Base-by-base conservation (phyloP, 805 yeast genomes). In the Wickerhamiella brachini region DNA sequence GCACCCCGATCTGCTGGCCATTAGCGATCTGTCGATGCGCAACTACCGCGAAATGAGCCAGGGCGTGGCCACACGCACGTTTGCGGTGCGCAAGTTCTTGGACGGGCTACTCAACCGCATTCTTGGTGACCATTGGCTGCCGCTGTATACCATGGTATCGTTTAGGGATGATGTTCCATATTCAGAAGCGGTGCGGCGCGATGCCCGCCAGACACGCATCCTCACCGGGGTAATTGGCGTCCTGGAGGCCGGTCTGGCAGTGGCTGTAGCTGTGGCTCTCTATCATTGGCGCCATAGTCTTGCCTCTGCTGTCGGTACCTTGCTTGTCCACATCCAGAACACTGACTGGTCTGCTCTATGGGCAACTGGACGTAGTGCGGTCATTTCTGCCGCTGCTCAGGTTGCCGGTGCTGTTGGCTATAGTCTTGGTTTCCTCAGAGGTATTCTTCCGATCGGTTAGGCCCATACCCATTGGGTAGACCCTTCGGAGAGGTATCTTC, bases 101-200 rank as follows among this genome's bases (percentile, higher is more conserved):
- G 97, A 89, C 62, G 76, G 76, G 48, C 54, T 77, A 4, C 67
- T 89, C 50, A 82, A 87, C 8, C 74, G 73, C 47, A 54, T 73
- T 10, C 65, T 80, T 23, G 80, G 80, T 52, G 81, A 78, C 18
- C 66, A 63, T 38, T 85, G 95, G 95, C 67, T 87, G 31, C 95
- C 96, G 1, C 69, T 89, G 59, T 89, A 89, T 65, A 81, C 95
- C 9, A 88, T 89, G 97, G 85, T 89, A 2, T 83, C 95, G 1
- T 89, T 89, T 69, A 72, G 95, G 54, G 78, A 81, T 6, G 95
- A 89, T 62, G 81, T 88, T 34, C 71, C 83, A 9, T 89, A 89
- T 61, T 75, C 87, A 1, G 71, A 72, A 49, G 94, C 94, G 1
- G 71, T 85, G 12, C 63, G 64, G 8, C 71, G 73, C 37, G 79